Base-by-base conservation (phyloP, 352 stramenopile genomes). In the Phytophthora boehmeriae region DNA sequence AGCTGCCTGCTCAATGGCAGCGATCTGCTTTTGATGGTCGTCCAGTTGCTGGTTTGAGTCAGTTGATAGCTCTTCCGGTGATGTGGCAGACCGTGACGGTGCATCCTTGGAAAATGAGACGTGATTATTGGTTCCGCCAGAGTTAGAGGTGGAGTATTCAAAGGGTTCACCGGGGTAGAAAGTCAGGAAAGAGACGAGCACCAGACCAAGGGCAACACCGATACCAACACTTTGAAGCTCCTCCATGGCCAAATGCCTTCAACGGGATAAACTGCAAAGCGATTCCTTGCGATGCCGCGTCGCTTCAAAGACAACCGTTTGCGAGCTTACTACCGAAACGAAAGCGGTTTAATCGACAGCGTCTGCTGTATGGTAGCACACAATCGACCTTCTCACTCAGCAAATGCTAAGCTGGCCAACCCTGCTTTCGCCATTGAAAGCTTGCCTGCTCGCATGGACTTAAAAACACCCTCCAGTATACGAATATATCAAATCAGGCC, bases 151-250 rank as follows among this genome's bases (percentile, higher is more conserved):
- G 17, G 32, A 68, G 51, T 80, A 90, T 54, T 89, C 72, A 52
- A 89, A 89, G 13, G 83, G 75, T 47, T 90, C 63, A 1, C 80
- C 83, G 19, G 80, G 83, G 53, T 85, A 89, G 8, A 71, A 30
- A 4, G 47, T 68, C 2, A 92, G 60, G 3, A 79, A 27, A 16
- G 55, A 62, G 17, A 90, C 61, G 17, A 90, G 9, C 5, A 82
- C 30, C 19, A 84, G n/a, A 0, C 80, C 81, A 1, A 88, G 25
- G 11, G 66, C 62, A 2, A 82, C 17, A 1, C 80, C 83, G 4
- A 86, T 13, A 0, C 38, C 67, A 10, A 90, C 28, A 54, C 71
- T 79, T 65, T 73, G 50, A 16, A 83, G 27, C n/a, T 74, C 72
- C 25, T 87, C 66, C 80, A 86, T 86, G 23, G n/a, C 14, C 35